Evolutionary conservation across 306 rosid genomes (phyloP).

Genomic region (Pachyrhizus erosus): DNA sequence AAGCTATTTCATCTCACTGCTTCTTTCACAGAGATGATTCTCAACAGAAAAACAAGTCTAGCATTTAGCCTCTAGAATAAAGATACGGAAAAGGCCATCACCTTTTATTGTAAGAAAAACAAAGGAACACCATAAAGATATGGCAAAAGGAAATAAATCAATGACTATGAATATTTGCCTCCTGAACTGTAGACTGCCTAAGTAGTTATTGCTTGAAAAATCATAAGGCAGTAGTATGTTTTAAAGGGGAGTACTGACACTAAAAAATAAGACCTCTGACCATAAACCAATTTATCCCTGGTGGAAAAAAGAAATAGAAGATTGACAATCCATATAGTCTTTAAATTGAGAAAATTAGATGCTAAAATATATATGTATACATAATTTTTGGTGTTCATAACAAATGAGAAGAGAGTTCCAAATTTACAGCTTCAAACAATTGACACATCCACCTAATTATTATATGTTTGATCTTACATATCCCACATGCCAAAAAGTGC

Average conservation of each 20-base stretch:
- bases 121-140: conserved; percentile 8
- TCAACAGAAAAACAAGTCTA: neutral
- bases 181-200: neutral
- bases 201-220: conserved; percentile 29
- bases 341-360: conserved; percentile 11
- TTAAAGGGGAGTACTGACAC: conserved; percentile 14
- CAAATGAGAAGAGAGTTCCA: conserved; percentile 20
- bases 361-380: neutral
- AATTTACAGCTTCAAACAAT: conserved; percentile 23
- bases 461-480: neutral
- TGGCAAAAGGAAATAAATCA: neutral
- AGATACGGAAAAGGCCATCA: neutral
- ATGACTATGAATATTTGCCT: conserved; percentile 4
- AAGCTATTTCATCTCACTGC: conserved; percentile 9
- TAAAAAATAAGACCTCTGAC: neutral
- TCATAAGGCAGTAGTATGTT: conserved; percentile 1
- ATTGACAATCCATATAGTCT: neutral
- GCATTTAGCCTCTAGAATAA: conserved; percentile 20
- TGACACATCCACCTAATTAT: conserved; percentile 6
- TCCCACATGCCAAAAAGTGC: neutral
- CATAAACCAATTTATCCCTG: conserved; percentile 20
- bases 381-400: neutral
- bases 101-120: conserved; percentile 1
- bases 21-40: neutral
- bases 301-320: conserved; percentile 28